Evolutionary conservation across 495 filamentous ascomycete genomes (phyloP).

Genomic region (Penicillium odoratum): DNA sequence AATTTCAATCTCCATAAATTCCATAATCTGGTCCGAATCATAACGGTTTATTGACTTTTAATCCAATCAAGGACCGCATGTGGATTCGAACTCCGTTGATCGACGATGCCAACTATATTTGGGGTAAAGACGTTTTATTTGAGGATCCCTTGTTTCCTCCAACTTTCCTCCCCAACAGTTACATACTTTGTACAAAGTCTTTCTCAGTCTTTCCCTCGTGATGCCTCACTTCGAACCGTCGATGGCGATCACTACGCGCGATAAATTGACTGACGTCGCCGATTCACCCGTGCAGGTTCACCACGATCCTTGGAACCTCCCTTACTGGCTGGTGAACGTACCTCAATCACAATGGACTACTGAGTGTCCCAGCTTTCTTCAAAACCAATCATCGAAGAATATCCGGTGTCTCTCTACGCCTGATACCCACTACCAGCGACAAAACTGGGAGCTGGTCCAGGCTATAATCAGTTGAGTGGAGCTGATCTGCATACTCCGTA

Average conservation of each 20-base stretch:
- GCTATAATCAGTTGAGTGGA: conserved; percentile 53
- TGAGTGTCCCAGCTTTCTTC: conserved; percentile 70
- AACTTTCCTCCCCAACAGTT: conserved; percentile 8
- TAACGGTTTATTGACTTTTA: background rate
- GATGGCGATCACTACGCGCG: conserved; percentile 26
- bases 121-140: conserved; percentile 1
- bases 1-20: background rate
- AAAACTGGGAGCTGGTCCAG: conserved; percentile 64
- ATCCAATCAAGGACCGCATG: conserved; percentile 11
- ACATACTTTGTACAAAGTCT: background rate
- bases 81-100: conserved; percentile 19
- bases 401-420: conserved; percentile 63
- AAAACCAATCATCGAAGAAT: conserved; percentile 46
- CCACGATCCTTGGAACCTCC: conserved; percentile 33
- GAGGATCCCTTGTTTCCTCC: conserved; percentile 8
- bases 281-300: conserved; percentile 14
- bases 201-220: background rate
- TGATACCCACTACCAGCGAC: conserved; percentile 56
- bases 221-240: conserved; percentile 22
- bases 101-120: conserved; percentile 12
- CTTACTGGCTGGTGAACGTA: conserved; percentile 83
- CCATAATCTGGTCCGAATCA: background rate
- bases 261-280: conserved; percentile 25
- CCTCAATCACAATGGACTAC: conserved; percentile 57
- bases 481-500: conserved; percentile 3